phyloP scores from a whole-genome alignment of 2,329 filamentous ascomycete genomes.

The Claviceps sp. region DNA sequence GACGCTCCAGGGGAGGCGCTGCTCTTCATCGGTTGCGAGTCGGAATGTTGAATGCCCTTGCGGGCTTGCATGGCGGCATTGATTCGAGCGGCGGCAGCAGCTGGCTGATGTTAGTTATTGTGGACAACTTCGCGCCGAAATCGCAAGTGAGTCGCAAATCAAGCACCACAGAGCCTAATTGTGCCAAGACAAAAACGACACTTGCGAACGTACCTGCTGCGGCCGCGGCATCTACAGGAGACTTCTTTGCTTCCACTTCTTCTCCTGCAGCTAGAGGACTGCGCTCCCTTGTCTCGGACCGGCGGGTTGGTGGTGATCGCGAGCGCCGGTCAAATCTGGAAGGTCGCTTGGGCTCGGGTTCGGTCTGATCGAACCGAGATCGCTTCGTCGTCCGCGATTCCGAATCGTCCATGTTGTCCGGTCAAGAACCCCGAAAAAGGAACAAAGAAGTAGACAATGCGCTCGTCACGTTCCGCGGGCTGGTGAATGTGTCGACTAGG shows the following conservation, averaged over 20 bases:
- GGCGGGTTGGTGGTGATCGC: slow-evolving; percentile 59
- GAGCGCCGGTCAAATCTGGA: slow-evolving; percentile 90
- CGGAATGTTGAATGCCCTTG: slow-evolving; percentile 81
- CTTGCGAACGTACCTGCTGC: slow-evolving; percentile 51
- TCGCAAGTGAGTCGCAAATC: not conserved
- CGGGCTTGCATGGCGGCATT: slow-evolving; percentile 74
- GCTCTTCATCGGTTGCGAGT: slow-evolving; percentile 63
- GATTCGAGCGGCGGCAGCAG: slow-evolving; percentile 79
- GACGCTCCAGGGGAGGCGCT: not conserved
- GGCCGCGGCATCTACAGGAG: slow-evolving; percentile 53
- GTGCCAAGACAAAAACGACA: not conserved
- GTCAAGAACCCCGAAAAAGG: not conserved
- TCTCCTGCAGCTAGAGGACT: slow-evolving; percentile 51
- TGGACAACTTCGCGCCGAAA: slow-evolving; percentile 6
- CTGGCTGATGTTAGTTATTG: slow-evolving; percentile 26
- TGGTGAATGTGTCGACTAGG: not conserved
- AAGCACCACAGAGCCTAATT: not conserved
- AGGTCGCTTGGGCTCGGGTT: slow-evolving; percentile 59
- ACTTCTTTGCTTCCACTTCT: slow-evolving; percentile 32
- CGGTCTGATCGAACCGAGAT: slow-evolving; percentile 88
- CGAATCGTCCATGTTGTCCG: slow-evolving; percentile 51
- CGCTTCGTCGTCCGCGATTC: slow-evolving; percentile 64
- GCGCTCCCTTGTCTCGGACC: slow-evolving; percentile 63
- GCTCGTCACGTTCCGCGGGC: not conserved
- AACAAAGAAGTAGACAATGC: not conserved